Evolutionary conservation across 2,329 filamentous ascomycete species (phyloP).

Genomic region (Neoscytalidium dimidiatum): DNA sequence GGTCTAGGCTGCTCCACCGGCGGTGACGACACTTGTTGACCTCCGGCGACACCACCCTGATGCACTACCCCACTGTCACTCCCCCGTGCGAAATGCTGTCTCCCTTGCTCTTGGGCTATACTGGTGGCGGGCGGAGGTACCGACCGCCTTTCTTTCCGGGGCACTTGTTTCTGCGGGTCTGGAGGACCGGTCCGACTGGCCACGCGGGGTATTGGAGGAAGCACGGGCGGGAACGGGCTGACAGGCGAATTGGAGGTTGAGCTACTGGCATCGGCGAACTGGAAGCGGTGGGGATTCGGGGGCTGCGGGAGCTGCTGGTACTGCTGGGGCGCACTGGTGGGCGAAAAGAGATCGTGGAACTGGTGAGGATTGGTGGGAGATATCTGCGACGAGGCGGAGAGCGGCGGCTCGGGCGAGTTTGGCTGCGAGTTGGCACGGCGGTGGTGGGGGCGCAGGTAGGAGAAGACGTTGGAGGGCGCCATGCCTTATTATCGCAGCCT

Average conservation of each 20-base stretch:
- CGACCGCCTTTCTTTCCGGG: neutral
- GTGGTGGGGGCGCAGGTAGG: constrained; percentile 41
- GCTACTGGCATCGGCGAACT: constrained; percentile 29
- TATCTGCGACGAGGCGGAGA: constrained; percentile 24
- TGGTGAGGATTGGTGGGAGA: constrained; percentile 31
- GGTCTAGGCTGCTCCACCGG: constrained; percentile 22
- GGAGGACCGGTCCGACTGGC: constrained; percentile 33
- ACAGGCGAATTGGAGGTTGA: constrained; percentile 36
- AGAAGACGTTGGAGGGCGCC: constrained; percentile 43
- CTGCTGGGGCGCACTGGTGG: neutral
- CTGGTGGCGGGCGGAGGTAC: neutral
- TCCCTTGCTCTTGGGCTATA: neutral
- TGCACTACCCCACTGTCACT: constrained; percentile 3
- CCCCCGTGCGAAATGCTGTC: neutral
- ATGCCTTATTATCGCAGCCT: constrained; percentile 24
- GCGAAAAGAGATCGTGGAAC: constrained; percentile 12
- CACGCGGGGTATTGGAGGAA: constrained; percentile 42
- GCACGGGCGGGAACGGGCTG: constrained; percentile 39
- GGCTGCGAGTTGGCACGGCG: constrained; percentile 40
- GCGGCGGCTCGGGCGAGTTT: constrained; percentile 36
- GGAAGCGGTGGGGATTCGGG: constrained; percentile 25
- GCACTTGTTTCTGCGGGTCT: neutral
- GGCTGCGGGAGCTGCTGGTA: constrained; percentile 26
- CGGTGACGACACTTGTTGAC: constrained; percentile 24
- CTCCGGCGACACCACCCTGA: constrained; percentile 19